Evolutionary conservation across 2,329 filamentous ascomycete species (phyloP), one percentile per base, ranked within the genome.

Genomic region (Fusarium armeniacum): DNA sequence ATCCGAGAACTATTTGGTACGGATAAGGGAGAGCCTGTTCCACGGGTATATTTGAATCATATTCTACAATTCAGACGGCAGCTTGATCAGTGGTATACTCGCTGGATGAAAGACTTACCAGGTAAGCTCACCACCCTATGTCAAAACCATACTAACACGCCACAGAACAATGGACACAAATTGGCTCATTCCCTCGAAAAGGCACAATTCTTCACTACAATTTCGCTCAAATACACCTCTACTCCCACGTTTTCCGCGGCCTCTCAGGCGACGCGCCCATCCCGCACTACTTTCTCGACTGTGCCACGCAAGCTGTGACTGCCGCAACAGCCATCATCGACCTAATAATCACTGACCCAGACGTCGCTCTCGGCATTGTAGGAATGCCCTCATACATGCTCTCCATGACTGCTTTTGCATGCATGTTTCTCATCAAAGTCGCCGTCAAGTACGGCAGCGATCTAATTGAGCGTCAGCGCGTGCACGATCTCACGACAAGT

Each of bases 1-100:
- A 78, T 88, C 75, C 78, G 85, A 71, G 79, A 88, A 26, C 72
- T 87, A 2, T 89, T 90, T 70, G 87, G 88, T 0, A 84, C 84
- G 1, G 86, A 89, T 58, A 84, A 81, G 5, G 84, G 86, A 10
- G 83, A 86, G 40, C 80, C 84, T 0, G 78, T 89, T 10, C 84
- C 84, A 0, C 81, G 84, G 45, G 82, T 83, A 4, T 86, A 87
- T 57, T 81, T 85, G 40, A 81, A 83, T n/a, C 87, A 89, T 54
- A 78, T 79, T 22, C 66, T 70, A 11, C 78, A 76, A 64, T 78
- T 76, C 41, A 69, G 76, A 18, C 69, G 77, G 16, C 78, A 81
- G 57, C 73, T 82, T 4, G 80, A 81, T 58, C 75, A 79, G 36
- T 82, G 81, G 80, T 75, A 80, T 35, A 71, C 70, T 12, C 74